phyloP scores from a whole-genome alignment of 768 basidiomycete species.

The Phaffia australis region DNA sequence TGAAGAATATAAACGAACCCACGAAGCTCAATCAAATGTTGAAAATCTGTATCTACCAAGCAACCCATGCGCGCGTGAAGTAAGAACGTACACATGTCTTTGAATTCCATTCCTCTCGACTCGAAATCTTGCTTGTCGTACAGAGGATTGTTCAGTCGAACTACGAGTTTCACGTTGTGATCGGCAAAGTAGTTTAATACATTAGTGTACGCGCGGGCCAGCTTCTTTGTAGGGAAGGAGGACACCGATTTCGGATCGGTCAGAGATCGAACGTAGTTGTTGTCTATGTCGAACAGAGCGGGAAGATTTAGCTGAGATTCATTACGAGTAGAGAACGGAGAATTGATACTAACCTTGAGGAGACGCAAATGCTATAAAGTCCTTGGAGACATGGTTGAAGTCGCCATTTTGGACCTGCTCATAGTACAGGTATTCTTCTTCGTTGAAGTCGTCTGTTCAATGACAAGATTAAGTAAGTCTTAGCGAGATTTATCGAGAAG shows the following conservation, averaged over 20 bases:
- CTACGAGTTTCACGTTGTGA: slow-evolving; percentile 74
- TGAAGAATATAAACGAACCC: slow-evolving; percentile 37
- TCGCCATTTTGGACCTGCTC: slow-evolving; percentile 71
- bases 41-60: no score
- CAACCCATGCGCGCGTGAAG: no score
- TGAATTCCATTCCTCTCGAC: slow-evolving; percentile 61
- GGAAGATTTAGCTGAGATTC: no score
- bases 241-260: slow-evolving; percentile 33
- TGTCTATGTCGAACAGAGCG: slow-evolving; percentile 48
- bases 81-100: slow-evolving; percentile 46
- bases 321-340: slow-evolving; percentile 33
- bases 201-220: slow-evolving; percentile 70
- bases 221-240: slow-evolving; percentile 64
- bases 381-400: slow-evolving; percentile 61
- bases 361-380: slow-evolving; percentile 71
- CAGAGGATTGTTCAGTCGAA: slow-evolving; percentile 83
- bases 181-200: slow-evolving; percentile 89
- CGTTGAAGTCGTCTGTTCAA: slow-evolving; percentile 49
- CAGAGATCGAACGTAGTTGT: slow-evolving; percentile 26
- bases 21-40: not conserved
- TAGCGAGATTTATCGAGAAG: no score
- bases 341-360: slow-evolving; percentile 57
- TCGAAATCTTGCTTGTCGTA: slow-evolving; percentile 74
- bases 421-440: slow-evolving; percentile 48
- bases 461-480: no score